Evolutionary conservation across 1,139 yeast species (phyloP).

Genomic region (Pichiaceae sp.): DNA sequence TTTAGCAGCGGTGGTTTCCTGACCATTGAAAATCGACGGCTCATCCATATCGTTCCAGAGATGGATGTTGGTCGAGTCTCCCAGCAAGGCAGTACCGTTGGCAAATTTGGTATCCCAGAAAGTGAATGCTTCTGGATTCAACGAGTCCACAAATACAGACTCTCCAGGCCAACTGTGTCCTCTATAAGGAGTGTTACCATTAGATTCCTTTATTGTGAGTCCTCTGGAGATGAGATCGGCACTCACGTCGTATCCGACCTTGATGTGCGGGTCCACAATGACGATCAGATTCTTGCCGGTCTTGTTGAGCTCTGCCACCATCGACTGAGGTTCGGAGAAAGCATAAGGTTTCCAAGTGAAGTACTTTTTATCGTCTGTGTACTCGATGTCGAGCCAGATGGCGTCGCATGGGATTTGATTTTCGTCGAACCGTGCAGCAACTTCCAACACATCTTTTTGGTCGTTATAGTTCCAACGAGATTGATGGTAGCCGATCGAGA

Average conservation of each 20-base stretch:
- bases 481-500: constrained; percentile 87
- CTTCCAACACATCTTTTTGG: constrained; percentile 70
- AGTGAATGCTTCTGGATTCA: constrained; percentile 51
- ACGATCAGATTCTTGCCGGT: constrained; percentile 78
- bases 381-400: constrained; percentile 94
- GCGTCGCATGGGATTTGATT: constrained; percentile 79
- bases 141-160: constrained; percentile 84
- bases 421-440: constrained; percentile 63
- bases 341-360: constrained; percentile 79
- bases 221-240: constrained; percentile 33
- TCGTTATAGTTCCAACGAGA: constrained; percentile 97
- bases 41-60: constrained; percentile 99
- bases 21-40: constrained; percentile 91
- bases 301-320: constrained; percentile 56
- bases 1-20: constrained; percentile 84
- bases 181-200: constrained; percentile 43
- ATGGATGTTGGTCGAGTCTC: constrained; percentile 55
- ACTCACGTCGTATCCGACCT: constrained; percentile 60
- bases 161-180: constrained; percentile 99
- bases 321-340: constrained; percentile 66
- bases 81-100: constrained; percentile 39
- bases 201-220: constrained; percentile 30
- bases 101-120: constrained; percentile 51
- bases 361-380: constrained; percentile 76
- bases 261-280: constrained; percentile 88